Conservation (phyloP, 2,329 filamentous ascomycete species). For the Colletotrichum tanaceti region DNA sequence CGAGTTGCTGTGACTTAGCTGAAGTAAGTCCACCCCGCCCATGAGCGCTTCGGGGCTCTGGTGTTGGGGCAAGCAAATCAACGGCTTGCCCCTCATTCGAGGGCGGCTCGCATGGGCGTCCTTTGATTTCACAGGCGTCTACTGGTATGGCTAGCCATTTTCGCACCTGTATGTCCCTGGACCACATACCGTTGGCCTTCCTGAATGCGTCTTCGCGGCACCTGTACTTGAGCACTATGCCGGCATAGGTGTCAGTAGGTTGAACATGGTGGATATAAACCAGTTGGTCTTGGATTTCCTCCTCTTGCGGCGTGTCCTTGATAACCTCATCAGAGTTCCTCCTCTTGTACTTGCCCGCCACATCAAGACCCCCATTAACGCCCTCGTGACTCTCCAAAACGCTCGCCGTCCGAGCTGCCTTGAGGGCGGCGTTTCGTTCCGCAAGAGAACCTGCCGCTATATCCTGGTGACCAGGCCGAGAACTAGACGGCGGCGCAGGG, state of each 20-base stretch:
- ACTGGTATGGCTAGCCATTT: slow-evolving; percentile 87
- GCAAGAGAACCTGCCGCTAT: slow-evolving; percentile 66
- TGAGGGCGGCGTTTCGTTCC: slow-evolving; percentile 65
- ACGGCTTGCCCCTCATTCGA: slow-evolving; percentile 55
- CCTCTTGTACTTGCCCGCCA: slow-evolving; percentile 69
- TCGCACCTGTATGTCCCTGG: slow-evolving; percentile 88
- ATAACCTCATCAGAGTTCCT: slow-evolving; percentile 74
- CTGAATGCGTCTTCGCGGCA: slow-evolving; percentile 86
- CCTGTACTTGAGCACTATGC: slow-evolving; percentile 89
- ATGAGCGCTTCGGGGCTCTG: slow-evolving; percentile 46
- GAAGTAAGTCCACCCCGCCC: slow-evolving; percentile 41
- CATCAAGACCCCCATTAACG: slow-evolving; percentile 68
- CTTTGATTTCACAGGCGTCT: slow-evolving; percentile 87
- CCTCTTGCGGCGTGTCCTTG: slow-evolving; percentile 55
- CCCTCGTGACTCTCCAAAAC: slow-evolving; percentile 71
- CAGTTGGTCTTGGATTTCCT: slow-evolving; percentile 78
- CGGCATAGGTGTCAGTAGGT: slow-evolving; percentile 86
- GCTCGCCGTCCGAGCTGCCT: slow-evolving; percentile 67
- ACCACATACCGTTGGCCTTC: slow-evolving; percentile 94
- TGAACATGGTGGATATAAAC: slow-evolving; percentile 92
- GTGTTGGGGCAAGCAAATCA: slow-evolving; percentile 65
- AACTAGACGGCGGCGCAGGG: slow-evolving; percentile 57
- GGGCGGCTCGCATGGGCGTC: slow-evolving; percentile 72
- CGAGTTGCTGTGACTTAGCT: slow-evolving; percentile 48
- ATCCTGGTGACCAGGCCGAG: slow-evolving; percentile 56